These are phyloP conservation scores for Lentinus polychrous DNA, from an alignment of 1,284 basidiomycete genomes.

Conservation along the genomic window DNA sequence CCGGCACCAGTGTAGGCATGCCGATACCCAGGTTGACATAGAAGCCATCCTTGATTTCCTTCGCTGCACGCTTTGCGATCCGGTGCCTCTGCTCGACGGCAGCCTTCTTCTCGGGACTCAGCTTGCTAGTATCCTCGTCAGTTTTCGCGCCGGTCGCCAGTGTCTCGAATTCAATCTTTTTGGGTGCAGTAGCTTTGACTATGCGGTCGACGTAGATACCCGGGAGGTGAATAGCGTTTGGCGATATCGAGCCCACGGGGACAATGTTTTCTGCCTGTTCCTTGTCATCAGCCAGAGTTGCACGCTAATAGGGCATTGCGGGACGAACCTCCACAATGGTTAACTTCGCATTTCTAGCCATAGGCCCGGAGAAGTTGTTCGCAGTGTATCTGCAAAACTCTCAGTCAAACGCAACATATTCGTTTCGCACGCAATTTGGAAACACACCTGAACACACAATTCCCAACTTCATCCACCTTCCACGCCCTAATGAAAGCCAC, in stretches of 20 bases:
- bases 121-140: slow-evolving; percentile 18
- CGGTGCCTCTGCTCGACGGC: slow-evolving; percentile 51
- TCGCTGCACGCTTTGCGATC: slow-evolving; percentile 83
- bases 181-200: slow-evolving; percentile 71
- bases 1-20: slow-evolving; percentile 90
- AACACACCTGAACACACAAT: slow-evolving; percentile 75
- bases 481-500: slow-evolving; percentile 89
- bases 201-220: slow-evolving; percentile 88
- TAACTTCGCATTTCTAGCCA: slow-evolving; percentile 85
- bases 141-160: slow-evolving; percentile 41
- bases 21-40: slow-evolving; percentile 73
- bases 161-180: slow-evolving; percentile 76
- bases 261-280: slow-evolving; percentile 86
- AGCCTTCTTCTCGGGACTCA: slow-evolving; percentile 45
- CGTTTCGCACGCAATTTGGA: background rate
- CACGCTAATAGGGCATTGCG: background rate
- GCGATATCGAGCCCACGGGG: slow-evolving; percentile 76
- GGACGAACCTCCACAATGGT: slow-evolving; percentile 80
- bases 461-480: slow-evolving; percentile 91
- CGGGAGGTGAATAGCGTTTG: slow-evolving; percentile 81
- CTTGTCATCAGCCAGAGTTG: background rate
- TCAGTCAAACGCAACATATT: background rate
- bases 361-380: slow-evolving; percentile 82
- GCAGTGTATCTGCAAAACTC: slow-evolving; percentile 64
- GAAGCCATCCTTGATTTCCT: slow-evolving; percentile 87